Base-by-base conservation (phyloP, 208 protist species). In the Leishmania gerbilli region DNA sequence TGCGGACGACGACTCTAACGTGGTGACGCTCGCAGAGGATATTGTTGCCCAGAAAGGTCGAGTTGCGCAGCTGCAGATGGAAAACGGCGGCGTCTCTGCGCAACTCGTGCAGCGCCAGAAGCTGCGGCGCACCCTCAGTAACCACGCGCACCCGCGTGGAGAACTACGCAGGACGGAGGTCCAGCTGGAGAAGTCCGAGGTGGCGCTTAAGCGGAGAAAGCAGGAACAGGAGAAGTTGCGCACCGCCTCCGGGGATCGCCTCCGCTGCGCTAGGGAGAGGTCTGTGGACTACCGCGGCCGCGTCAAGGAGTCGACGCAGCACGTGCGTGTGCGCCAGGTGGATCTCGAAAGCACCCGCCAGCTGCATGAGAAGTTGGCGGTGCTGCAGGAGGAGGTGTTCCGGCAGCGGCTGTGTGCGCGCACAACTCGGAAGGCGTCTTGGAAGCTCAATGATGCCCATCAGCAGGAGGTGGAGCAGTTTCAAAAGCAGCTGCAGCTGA, bases 371-470 rank as follows among this genome's bases (percentile, higher is more conserved):
- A 82, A 85, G 51, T 83, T 92, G 37, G 47, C 80, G 64, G 77
- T 83, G 62, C 86, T 94, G 80, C 81, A 76, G 31, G 88, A 91
- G 58, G 87, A 92, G 81, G 81, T 92, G 37, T 81, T 87, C 42
- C 83, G 87, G 37, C 91, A 92, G 71, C 82, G 87, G 11, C 71
- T 68, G 37, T 77, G 78, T 56, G 79, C 78, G 51, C 91, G 88
- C 31, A 80, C 82, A 62, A 76, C 87, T 53, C 83, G 91, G 77
- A 80, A 88, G 76, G 82, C 85, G 11, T 76, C 83, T 58, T 78
- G 82, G 27, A 79, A 85, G 81, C 78, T 85, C 55, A 67, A 72
- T 24, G 85, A 68, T 6, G 88, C 87, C 7, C 89, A 96, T 74
- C 80, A 76, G 62, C 87, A 91, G 34, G 88, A 94, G 77, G 69